A percentile compares a stretch with the other conserved stretches of the same genome.
Conservation (phyloP, 768 basidiomycete genomes). For the Favolaschia claudopus region DNA sequence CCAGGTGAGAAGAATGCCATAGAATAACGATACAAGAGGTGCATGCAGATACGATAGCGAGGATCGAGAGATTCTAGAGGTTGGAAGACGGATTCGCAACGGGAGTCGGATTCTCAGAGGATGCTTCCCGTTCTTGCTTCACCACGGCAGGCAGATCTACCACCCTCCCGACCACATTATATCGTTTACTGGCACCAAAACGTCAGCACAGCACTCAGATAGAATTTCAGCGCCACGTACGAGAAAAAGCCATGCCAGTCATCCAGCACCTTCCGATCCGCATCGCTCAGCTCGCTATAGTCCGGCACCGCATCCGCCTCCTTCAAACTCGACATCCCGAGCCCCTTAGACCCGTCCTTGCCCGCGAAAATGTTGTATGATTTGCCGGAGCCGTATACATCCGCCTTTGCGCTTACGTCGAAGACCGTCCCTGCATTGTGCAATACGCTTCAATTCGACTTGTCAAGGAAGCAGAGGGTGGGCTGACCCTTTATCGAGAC, state of each 20-base stretch:
- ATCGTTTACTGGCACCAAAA: conserved; percentile 67
- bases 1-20: too few relatives aligned
- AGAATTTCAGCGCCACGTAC: conserved; percentile 53
- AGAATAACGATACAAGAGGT: too few relatives aligned
- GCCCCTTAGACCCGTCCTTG: conserved; percentile 88
- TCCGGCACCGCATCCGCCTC: conserved; percentile 87
- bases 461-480: not conserved
- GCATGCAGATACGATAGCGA: too few relatives aligned
- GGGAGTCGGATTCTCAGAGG: too few relatives aligned
- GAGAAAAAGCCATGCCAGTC: conserved; percentile 91
- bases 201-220: not conserved
- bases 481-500: conserved; percentile 88
- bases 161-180: conserved; percentile 85
- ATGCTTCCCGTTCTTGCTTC: not conserved
- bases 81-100: too few relatives aligned
- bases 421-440: conserved; percentile 74
- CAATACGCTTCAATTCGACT: not conserved
- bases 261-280: conserved; percentile 79
- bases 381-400: conserved; percentile 86
- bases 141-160: conserved; percentile 50
- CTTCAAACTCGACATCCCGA: conserved; percentile 90
- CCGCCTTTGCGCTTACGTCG: conserved; percentile 84
- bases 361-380: conserved; percentile 90
- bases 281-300: conserved; percentile 74
- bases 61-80: not conserved